Conservation (phyloP, 2,329 filamentous ascomycete genomes). For the Fusarium secorum region DNA sequence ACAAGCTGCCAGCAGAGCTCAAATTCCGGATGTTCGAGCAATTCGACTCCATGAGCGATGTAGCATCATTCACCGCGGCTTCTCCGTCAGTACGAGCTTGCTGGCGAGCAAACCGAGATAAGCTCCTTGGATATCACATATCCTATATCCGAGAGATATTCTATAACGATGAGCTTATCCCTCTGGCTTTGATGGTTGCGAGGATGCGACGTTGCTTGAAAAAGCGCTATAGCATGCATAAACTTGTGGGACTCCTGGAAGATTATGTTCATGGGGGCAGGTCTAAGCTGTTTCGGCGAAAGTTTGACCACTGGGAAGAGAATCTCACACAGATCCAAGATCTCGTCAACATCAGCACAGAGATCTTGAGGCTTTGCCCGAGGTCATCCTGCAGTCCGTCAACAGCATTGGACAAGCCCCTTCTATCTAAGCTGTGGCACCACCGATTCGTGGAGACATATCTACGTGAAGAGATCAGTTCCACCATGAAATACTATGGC, state of each 20-base stretch:
- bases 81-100: neutral
- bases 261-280: neutral
- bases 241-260: neutral
- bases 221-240: fast-evolving
- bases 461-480: neutral
- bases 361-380: neutral
- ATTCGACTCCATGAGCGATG: neutral
- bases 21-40: neutral
- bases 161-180: neutral
- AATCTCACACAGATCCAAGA: neutral
- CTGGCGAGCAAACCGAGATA: neutral
- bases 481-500: fast-evolving
- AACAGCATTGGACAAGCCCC: fast-evolving
- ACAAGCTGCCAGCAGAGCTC: neutral
- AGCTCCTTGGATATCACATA: too few relatives aligned
- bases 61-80: neutral
- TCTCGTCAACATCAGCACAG: neutral
- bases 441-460: neutral
- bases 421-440: neutral
- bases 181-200: neutral
- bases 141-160: neutral
- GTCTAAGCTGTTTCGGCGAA: neutral
- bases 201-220: neutral
- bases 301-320: neutral
- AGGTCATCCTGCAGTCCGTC: fast-evolving